A percentile compares a stretch with the other conserved stretches of the same genome.
Conservation (phyloP, 2,329 filamentous ascomycete genomes). For the Fusarium xyrophilum region DNA sequence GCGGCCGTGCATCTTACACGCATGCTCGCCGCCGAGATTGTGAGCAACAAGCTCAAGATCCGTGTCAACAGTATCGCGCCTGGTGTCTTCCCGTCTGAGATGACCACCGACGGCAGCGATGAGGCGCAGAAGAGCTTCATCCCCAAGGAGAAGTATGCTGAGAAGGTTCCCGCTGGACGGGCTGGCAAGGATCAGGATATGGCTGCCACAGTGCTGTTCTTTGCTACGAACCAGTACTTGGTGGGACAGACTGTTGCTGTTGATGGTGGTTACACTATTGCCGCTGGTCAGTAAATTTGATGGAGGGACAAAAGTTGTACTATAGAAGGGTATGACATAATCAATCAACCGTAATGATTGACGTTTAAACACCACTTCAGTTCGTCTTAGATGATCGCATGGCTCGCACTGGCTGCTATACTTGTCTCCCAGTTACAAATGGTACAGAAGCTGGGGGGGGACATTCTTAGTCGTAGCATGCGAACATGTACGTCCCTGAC, state of each 20-base stretch:
- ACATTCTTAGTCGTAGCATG: rapidly evolving
- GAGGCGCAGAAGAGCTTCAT: conserved; percentile 65
- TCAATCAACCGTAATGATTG: not conserved
- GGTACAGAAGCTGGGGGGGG: not conserved
- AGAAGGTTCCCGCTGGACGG: conserved; percentile 68
- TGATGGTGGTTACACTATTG: conserved; percentile 54
- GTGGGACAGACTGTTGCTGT: conserved; percentile 54
- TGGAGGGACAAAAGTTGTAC: not conserved
- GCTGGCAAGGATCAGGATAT: conserved; percentile 76
- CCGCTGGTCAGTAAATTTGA: conserved; percentile 39
- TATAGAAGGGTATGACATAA: not conserved
- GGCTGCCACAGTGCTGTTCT: conserved; percentile 69
- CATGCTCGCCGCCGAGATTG: conserved; percentile 68
- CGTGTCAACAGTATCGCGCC: conserved; percentile 78
- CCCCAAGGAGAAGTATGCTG: conserved; percentile 62
- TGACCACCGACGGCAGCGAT: conserved; percentile 63
- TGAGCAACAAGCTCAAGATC: conserved; percentile 64
- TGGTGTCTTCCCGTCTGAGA: conserved; percentile 74
- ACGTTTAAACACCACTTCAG: not conserved
- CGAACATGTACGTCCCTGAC: no score
- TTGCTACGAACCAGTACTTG: conserved; percentile 53
- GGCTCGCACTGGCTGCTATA: no score
- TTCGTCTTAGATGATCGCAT: rapidly evolving
- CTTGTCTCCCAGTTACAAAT: rapidly evolving
- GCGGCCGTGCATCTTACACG: conserved; percentile 69